Evolutionary conservation across 2,329 filamentous ascomycete genomes (phyloP), one percentile per base, ranked within the genome.

Genomic region (Cadophora malorum): DNA sequence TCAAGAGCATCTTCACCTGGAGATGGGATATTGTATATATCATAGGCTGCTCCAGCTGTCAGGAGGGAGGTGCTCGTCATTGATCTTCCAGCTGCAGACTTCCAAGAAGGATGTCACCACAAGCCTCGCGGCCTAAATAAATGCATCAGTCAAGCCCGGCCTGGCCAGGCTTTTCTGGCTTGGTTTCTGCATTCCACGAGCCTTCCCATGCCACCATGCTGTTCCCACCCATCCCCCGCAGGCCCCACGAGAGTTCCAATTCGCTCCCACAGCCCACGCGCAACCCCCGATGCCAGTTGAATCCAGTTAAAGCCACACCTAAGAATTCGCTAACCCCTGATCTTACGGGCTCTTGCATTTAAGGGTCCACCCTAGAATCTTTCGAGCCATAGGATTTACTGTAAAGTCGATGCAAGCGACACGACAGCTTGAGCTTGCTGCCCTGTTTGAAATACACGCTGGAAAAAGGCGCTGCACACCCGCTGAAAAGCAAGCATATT

Each of bases 281-380:
- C 28, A 59, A 6, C 21, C 56, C 55, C 55, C 28, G 28, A 28
- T n/a, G n/a, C 14, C 16, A 45, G n/a, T 21, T 49, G 45, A 19
- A 9, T 49, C 5, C 56, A 45, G 21, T 28, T 12, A 59, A 59
- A 58, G 55, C 58, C 38, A 61, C 58, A 61, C 33, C 58, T 47
- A 61, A 59, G 55, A 31, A 47, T 28, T 45, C 58, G 35, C 35
- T 47, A 49, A 61, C 25, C 38, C 58, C 58, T 61, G 58, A 47
- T 23, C 33, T 25, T 58, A 38, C 55, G 33, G 41, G 58, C 58
- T 61, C 58, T 47, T 47, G 58, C 35, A 47, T 28, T 58, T 45
- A 47, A 31, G 38, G 58, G 58, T 47, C 38, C 58, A 47, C 38
- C 58, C 41, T 31, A 58, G 33, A 58, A 56, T 21, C 28, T 33